Evolutionary conservation across 2,329 filamentous ascomycete species (phyloP).

Genomic region (Fusarium nelsonii): DNA sequence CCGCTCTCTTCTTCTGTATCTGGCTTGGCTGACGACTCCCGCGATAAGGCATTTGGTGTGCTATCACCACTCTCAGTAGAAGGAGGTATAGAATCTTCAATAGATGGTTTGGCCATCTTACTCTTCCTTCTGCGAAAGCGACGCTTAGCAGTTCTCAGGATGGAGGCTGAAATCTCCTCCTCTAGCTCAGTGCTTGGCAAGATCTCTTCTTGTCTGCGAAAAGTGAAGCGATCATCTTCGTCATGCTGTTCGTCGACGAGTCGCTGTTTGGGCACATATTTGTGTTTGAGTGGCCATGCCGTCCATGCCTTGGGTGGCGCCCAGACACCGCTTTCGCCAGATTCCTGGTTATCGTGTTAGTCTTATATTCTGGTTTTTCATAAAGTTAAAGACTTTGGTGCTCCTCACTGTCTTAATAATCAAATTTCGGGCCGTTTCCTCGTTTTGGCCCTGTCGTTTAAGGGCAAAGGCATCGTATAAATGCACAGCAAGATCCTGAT

Average conservation of each 20-base stretch:
- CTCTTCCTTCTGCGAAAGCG: constrained; percentile 60
- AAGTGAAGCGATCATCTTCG: constrained; percentile 64
- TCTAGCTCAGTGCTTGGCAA: constrained; percentile 73
- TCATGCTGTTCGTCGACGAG: constrained; percentile 63
- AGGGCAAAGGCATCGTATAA: constrained; percentile 82
- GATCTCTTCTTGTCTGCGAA: constrained; percentile 58
- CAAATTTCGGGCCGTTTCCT: constrained; percentile 47
- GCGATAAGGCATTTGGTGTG: constrained; percentile 17
- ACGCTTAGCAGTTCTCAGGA: constrained; percentile 76
- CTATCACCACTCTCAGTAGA: constrained; percentile 23
- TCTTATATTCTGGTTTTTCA: background rate
- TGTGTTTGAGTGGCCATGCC: constrained; percentile 81
- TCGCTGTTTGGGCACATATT: constrained; percentile 69
- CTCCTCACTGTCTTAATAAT: constrained; percentile 48
- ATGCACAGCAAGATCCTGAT: constrained; percentile 78
- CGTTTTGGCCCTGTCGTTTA: constrained; percentile 58
- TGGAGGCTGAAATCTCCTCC: constrained; percentile 75
- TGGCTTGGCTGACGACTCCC: constrained; percentile 35
- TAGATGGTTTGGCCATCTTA: constrained; percentile 38
- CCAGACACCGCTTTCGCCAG: constrained; percentile 57
- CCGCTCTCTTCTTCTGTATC: too few relatives aligned
- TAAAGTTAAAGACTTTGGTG: too few relatives aligned
- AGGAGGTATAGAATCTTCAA: constrained; percentile 32
- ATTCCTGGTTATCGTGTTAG: constrained; percentile 41
- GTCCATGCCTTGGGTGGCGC: constrained; percentile 76